Base-by-base conservation (phyloP, 441 rosid genomes). In the Viola pubescens region DNA sequence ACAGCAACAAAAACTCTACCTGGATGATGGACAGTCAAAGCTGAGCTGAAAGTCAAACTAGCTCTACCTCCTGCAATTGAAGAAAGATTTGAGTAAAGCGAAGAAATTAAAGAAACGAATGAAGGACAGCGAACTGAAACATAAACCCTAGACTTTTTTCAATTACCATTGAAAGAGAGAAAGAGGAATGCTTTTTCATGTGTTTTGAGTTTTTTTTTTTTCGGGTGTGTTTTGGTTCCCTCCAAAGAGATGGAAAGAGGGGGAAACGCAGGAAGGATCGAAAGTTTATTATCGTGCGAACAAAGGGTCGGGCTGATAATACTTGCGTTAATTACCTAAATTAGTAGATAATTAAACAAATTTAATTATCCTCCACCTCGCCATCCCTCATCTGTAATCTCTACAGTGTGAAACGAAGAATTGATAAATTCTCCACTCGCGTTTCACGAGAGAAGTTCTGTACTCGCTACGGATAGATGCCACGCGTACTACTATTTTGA, bases 211-310 rank as follows among this genome's bases (percentile, higher is more conserved):
- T 64, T 40, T 48, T 54, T 34, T 42, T 34, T 48, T 58, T 40
- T 47, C 8, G 48, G 46, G 42, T 56, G 62, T 58, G 47, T 50
- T 43, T 52, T 52, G 41, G 59, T 82, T 82, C 85, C 87, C 87
- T 77, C 87, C 85, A 78, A 77, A 73, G 40, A 67, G 48, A 59
- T 48, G 48, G 61, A 72, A 66, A 74, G 77, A 79, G 82, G 71
- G 87, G 90, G 84, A 80, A 84, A 80, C 52, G 14, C 74, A 45
- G 71, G 64, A 63, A 44, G 74, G 69, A 75, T 72, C 71, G 66
- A 77, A 74, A 60, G 6, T 3, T 56, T 52, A 63, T 74, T 78
- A 69, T 77, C 46, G 75, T 67, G 74, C 50, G 78, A 66, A 48
- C 34, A 53, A 62, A 55, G 61, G 71, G 64, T 16, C 58, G 52